These are phyloP conservation scores for Gentiana straminea DNA, from an alignment of 257 asterid genomes.

Conservation along the genomic window DNA sequence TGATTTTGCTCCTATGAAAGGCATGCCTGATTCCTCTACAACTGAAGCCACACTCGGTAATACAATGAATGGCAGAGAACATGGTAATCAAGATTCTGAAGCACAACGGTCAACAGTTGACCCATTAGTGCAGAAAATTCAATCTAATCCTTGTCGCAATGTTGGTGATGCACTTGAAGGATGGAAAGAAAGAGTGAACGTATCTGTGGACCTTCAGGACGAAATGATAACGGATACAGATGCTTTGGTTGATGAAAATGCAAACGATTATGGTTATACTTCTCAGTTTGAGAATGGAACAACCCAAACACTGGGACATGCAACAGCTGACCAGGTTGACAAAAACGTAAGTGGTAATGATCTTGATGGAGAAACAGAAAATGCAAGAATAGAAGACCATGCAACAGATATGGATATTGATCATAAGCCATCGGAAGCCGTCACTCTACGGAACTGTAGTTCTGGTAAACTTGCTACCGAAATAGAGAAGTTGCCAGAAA, in stretches of 20 bases:
- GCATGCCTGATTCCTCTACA: conserved; percentile 45
- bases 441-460: conserved; percentile 21
- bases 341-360: conserved; percentile 42
- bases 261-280: conserved; percentile 78
- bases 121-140: conserved; percentile 36
- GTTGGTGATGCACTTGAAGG: conserved; percentile 89
- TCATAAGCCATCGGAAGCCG: conserved; percentile 35
- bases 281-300: conserved; percentile 79
- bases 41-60: conserved; percentile 45
- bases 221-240: conserved; percentile 21
- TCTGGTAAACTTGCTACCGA: conserved; percentile 23
- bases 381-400: conserved; percentile 26
- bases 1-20: conserved; percentile 50
- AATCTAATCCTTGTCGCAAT: conserved; percentile 80
- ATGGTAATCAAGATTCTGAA: conserved; percentile 32
- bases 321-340: conserved; percentile 71
- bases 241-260: conserved; percentile 55
- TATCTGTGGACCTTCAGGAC: conserved; percentile 62
- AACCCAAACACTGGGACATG: conserved; percentile 96
- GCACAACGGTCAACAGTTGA: conserved; percentile 33
- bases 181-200: conserved; percentile 93
- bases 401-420: conserved; percentile 39
- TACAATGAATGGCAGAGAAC: conserved; percentile 33
- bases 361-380: conserved; percentile 34
- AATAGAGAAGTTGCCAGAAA: conserved; percentile 19